Percentiles rank a stretch among this genome's conserved stretches.
Conservation (phyloP, 2,329 filamentous ascomycete species). For the Aspergillus fischeri region DNA sequence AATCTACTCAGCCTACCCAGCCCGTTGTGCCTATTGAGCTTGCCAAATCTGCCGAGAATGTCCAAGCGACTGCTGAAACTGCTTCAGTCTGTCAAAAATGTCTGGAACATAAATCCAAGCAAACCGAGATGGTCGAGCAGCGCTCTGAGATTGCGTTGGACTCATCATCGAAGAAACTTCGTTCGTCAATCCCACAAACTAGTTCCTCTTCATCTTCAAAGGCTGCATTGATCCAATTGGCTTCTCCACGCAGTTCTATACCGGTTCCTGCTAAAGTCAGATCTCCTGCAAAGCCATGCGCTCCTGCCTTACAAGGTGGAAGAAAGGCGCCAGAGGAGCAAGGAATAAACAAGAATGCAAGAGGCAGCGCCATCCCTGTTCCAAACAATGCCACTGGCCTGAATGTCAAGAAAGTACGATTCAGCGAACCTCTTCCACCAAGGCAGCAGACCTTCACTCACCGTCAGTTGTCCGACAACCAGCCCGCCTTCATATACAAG, state of each 20-base stretch:
- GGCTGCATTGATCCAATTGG: not conserved
- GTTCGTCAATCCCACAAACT: not conserved
- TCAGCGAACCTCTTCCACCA: not conserved
- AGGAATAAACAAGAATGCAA: not conserved
- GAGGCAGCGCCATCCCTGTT: not conserved
- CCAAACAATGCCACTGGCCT: not conserved
- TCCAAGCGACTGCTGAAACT: not conserved
- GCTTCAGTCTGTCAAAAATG: not conserved
- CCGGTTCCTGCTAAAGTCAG: not conserved
- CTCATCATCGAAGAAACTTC: not conserved
- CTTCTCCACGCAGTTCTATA: not conserved
- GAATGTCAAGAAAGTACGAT: not conserved
- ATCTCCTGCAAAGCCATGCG: not conserved
- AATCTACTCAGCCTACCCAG: not conserved
- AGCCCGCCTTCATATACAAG: not conserved
- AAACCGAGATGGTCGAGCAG: not conserved
- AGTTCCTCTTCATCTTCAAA: not conserved
- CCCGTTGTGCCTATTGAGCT: not conserved
- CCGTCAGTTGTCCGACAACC: not conserved
- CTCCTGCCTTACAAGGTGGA: not conserved
- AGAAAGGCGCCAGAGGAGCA: not conserved
- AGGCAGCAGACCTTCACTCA: not conserved
- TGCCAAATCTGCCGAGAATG: not conserved
- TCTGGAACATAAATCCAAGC: not conserved
- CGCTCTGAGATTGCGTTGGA: not conserved